Evolutionary conservation across 2,329 filamentous ascomycete genomes (phyloP).

Genomic region (Diaporthe sp.): DNA sequence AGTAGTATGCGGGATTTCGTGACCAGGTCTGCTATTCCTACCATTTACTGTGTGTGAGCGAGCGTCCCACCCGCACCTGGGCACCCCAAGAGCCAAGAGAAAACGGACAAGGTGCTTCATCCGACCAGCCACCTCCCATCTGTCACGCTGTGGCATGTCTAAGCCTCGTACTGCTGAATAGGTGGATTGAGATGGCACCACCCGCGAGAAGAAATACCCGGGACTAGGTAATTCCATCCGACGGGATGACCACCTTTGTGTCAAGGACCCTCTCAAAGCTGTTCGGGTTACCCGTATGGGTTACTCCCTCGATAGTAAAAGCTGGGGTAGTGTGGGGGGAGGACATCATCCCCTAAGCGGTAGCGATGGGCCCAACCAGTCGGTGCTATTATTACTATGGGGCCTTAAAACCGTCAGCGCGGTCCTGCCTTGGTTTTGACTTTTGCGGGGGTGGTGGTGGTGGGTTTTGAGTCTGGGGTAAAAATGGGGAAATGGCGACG

Average conservation of each 20-base stretch:
- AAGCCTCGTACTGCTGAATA: neutral
- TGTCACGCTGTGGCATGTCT: neutral
- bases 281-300: neutral
- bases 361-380: neutral
- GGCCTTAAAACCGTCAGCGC: neutral
- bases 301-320: neutral
- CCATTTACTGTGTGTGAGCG: neutral
- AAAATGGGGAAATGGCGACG: constrained; percentile 7
- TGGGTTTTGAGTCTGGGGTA: constrained; percentile 20
- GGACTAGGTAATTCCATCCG: neutral
- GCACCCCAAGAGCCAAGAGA: neutral
- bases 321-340: constrained; percentile 23
- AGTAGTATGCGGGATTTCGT: neutral
- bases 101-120: neutral
- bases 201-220: neutral
- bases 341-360: neutral
- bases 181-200: neutral
- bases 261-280: neutral
- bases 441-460: neutral
- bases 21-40: too few relatives aligned
- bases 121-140: neutral
- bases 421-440: constrained; percentile 4
- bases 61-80: neutral
- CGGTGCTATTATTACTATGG: constrained; percentile 13
- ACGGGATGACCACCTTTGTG: neutral